A percentile compares a stretch with the other conserved stretches of the same genome.
These are phyloP conservation scores for Breviolum minutum DNA, from an alignment of 73 alveolate species.

Conservation along the genomic window DNA sequence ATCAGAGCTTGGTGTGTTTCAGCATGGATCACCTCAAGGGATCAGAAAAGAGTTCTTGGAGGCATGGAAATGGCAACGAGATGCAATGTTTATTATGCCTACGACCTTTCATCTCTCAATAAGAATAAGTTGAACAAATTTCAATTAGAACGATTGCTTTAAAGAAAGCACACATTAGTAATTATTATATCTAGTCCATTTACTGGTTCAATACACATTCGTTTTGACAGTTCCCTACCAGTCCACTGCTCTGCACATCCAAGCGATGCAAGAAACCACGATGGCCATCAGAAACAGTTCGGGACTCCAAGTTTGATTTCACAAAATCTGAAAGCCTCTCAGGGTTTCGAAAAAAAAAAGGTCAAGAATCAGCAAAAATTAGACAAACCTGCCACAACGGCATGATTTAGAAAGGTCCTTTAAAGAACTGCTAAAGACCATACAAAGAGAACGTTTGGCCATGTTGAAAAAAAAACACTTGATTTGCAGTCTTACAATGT, in stretches of 20 bases:
- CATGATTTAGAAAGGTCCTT: not conserved
- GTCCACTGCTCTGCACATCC: slow-evolving; percentile 40
- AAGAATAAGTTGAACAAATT: no score
- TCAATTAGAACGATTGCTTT: no score
- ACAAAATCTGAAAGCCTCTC: slow-evolving; percentile 54
- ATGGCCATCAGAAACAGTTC: not conserved
- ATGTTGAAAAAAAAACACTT: not conserved
- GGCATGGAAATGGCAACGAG: no score
- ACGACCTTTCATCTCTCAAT: not conserved
- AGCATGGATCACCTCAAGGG: slow-evolving; percentile 54
- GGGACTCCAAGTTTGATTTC: not conserved
- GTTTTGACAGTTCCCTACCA: not conserved
- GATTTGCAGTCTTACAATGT: not conserved
- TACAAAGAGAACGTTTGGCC: not conserved
- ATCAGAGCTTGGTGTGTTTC: slow-evolving; percentile 13
- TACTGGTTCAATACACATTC: not conserved
- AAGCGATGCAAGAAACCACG: slow-evolving; percentile 38
- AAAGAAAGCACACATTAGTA: no score
- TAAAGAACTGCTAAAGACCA: not conserved
- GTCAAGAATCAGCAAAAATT: not conserved
- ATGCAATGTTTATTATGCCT: not conserved
- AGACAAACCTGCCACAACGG: not conserved
- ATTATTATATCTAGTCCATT: not conserved
- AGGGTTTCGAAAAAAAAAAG: not conserved
- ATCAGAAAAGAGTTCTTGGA: not conserved